Evolutionary conservation across 768 basidiomycete species (phyloP).

Genomic region (Mycena belliarum): DNA sequence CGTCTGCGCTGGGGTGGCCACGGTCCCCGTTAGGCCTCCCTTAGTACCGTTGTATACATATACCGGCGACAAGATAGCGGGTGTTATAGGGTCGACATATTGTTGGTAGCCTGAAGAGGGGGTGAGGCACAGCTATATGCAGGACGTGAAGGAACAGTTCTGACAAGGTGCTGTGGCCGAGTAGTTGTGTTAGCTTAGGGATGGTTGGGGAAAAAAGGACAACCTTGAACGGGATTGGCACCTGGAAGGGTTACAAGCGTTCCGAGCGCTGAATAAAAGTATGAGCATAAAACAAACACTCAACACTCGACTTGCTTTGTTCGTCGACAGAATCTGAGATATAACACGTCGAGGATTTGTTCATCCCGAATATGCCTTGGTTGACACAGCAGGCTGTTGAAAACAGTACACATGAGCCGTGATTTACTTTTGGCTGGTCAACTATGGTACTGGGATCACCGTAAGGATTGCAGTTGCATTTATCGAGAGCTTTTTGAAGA

Average conservation of each 20-base stretch:
- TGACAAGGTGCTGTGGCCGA: slow-evolving; percentile 7
- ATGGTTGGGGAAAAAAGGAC: background rate
- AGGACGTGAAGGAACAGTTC: background rate
- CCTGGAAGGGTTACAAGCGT: slow-evolving; percentile 26
- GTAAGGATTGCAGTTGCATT: slow-evolving; percentile 30
- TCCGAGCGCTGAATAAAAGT: slow-evolving; percentile 15
- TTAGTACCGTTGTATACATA: slow-evolving; percentile 25
- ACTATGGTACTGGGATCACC: too few relatives aligned
- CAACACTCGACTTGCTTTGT: slow-evolving; percentile 13
- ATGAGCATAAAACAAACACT: background rate
- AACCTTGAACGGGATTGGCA: slow-evolving; percentile 31
- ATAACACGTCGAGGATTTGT: slow-evolving; percentile 22
- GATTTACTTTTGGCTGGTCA: too few relatives aligned
- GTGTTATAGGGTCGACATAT: slow-evolving; percentile 28
- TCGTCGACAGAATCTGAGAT: slow-evolving; percentile 26
- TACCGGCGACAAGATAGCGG: slow-evolving; percentile 29
- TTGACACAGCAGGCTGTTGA: slow-evolving; percentile 26
- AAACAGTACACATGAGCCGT: too few relatives aligned
- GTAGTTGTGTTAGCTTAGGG: background rate
- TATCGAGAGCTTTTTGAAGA: slow-evolving; percentile 38
- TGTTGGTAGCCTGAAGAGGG: slow-evolving; percentile 25
- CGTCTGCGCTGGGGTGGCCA: slow-evolving; percentile 25
- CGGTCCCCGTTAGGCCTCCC: slow-evolving; percentile 25
- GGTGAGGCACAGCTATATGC: background rate
- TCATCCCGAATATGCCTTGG: slow-evolving; percentile 25